Base-by-base conservation (phyloP, 139 green algal species). In the Axilococcus clingmanii region DNA sequence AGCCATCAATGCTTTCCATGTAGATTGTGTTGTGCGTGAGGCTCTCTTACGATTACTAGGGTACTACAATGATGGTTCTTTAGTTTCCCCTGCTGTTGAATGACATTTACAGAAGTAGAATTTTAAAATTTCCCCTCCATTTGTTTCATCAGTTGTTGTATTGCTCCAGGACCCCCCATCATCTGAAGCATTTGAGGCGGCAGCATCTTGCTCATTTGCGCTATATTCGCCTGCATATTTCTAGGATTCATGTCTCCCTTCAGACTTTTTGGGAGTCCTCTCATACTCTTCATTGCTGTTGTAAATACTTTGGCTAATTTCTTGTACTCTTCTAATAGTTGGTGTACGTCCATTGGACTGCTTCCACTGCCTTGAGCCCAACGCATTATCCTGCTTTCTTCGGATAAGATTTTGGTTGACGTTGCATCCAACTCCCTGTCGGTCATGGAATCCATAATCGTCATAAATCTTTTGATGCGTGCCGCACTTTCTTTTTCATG, bases 381-480 rank as follows among this genome's bases (percentile, higher is more conserved):
- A n/a, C 55, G 45, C 27, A 57, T 3, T 19, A 66, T 52, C 17
- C 66, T 55, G 11, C 42, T 34, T 35, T 45, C 22, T 49, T 65
- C 59, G 1, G 15, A 28, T 8, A 75, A 34, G 42, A 84, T 24
- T 59, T 84, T 83, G 28, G 63, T 62, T 37, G 65, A 63, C 32
- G 54, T 51, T 31, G 30, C 53, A 63, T 85, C 75, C 40, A 87
- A 70, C 69, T 91, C 87, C 59, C 82, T 79, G 58, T 90, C 71
- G 0, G 91, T 95, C 91, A 97, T 96, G 59, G 68, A 86, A 74
- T 98, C 91, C 80, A 98, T 98, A 52, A 98, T 94, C 30, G 71
- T 87, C 81, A 96, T 96, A 70, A 88, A 96, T 38, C 66, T 71
- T 69, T 91, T 90, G 27, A 98, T 83, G 46, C 77, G 80, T 25